Percentiles rank a stretch among this genome's conserved stretches.
phyloP scores from a whole-genome alignment of 1,284 basidiomycete species.

The Omphalotus olearius region DNA sequence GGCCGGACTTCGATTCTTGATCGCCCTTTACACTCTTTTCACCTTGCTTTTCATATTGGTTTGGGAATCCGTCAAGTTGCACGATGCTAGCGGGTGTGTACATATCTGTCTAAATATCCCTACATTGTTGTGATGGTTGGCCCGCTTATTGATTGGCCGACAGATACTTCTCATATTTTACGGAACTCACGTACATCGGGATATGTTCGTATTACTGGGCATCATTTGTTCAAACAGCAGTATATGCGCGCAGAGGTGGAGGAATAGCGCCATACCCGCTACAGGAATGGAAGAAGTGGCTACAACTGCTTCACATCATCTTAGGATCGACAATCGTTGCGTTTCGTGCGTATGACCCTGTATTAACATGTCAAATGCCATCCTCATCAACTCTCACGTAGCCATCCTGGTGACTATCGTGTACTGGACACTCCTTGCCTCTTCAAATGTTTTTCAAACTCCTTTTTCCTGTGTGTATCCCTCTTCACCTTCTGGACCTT shows the following conservation, averaged over 20 bases:
- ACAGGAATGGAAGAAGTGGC: conserved; percentile 49
- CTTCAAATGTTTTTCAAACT: conserved; percentile 36
- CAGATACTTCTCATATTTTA: conserved; percentile 65
- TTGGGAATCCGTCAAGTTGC: conserved; percentile 28
- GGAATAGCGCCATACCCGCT: conserved; percentile 43
- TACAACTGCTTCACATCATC: conserved; percentile 57
- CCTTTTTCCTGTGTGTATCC: conserved; percentile 28
- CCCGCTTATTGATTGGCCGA: not conserved
- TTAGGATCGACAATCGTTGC: conserved; percentile 51
- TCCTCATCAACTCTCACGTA: conserved; percentile 21
- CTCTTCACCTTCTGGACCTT: not conserved
- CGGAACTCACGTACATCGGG: conserved; percentile 59
- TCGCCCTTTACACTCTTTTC: conserved; percentile 52
- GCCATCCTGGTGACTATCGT: conserved; percentile 67
- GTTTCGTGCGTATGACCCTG: conserved; percentile 45
- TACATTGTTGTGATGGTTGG: not conserved
- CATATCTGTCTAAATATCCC: conserved; percentile 15
- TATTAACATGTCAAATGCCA: not conserved
- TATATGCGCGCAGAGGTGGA: conserved; percentile 32
- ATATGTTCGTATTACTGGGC: conserved; percentile 33
- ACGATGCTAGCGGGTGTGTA: conserved; percentile 27
- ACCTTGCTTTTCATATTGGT: conserved; percentile 42
- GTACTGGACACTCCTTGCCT: conserved; percentile 58
- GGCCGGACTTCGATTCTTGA: conserved; percentile 39
- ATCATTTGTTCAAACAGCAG: conserved; percentile 6